Base-by-base conservation (phyloP, 2,329 filamentous ascomycete genomes). In the Cryphonectria radicalis region DNA sequence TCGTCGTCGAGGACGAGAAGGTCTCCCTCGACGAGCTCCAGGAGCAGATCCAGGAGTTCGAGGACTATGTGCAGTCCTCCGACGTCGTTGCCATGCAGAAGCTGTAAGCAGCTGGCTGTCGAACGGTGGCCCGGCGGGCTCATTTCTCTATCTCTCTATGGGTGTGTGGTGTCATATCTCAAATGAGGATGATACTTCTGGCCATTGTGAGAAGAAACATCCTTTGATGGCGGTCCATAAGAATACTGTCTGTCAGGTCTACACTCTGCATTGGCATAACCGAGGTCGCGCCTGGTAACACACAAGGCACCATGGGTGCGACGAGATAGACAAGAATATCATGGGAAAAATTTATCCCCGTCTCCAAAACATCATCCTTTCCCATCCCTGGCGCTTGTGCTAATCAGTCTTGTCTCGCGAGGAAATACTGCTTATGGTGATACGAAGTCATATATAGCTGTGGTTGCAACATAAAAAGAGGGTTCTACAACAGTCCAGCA, bases 1-100 rank as follows among this genome's bases (percentile, higher is more conserved):
- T 98, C 77, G 94, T 98, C 78, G 87, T 98, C 76, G 96, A 98
- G 88, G 96, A 99, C 82, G 95, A 98, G 77, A 98, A 98, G 90
- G 84, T 99, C 81, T 95, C 93, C 76, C 83, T 93, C 76, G 89
- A 92, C 77, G 95, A 98, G 74, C 91, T 99, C 77, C 90, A 97
- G 88, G 90, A 93, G 81, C 80, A 93, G 87, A 97, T 98, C 79
- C 74, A 81, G 80, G 93, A 89, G 77, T 89, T 95, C 79, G 96
- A 98, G 87, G 96, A 99, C 82, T 92, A 93, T 83, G 94, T 99
- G 81, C 96, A 99, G 90, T 97, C 94, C 77, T 91, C 92, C 78
- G 96, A 98, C 83, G 82, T 98, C 80, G 91, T 86, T 84, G 93
- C 93, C 82, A 97, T 97, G 94, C 91, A 94, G 88, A 97, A 97